Percentiles rank a stretch among this genome's conserved stretches.
These are phyloP conservation scores for Cornus kousa DNA, from an alignment of 148 eudicot species.

Conservation along the genomic window DNA sequence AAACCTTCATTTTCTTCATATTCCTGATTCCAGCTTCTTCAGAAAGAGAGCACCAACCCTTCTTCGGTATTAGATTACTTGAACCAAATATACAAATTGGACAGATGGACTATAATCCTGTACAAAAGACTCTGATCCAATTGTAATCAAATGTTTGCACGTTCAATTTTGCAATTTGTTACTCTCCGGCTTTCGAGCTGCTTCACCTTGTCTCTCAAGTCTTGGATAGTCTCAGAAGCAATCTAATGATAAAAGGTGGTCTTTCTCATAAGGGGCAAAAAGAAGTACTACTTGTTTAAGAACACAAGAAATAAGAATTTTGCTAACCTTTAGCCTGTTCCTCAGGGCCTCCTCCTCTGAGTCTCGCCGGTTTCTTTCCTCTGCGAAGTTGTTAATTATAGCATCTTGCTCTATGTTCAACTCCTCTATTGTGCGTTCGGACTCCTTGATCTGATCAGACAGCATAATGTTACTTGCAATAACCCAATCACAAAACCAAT, in stretches of 20 bases:
- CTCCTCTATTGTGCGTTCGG: slow-evolving; percentile 23
- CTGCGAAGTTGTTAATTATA: slow-evolving; percentile 41
- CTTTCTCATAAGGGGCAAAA: not conserved
- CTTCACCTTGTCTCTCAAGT: slow-evolving; percentile 38
- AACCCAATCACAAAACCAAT: not conserved
- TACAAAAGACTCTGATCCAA: not conserved
- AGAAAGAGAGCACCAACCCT: too few species aligned
- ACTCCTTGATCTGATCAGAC: slow-evolving; percentile 38
- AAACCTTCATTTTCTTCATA: too few species aligned
- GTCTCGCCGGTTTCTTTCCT: slow-evolving; percentile 54
- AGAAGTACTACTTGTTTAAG: not conserved
- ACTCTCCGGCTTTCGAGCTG: slow-evolving; percentile 18
- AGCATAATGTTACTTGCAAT: not conserved
- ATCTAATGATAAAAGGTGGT: slow-evolving; percentile 25
- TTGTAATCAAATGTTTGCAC: not conserved
- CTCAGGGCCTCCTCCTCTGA: slow-evolving; percentile 47
- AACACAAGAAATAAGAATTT: not conserved
- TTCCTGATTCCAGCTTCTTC: too few species aligned
- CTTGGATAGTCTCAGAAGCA: slow-evolving; percentile 40
- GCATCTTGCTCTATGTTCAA: slow-evolving; percentile 46
- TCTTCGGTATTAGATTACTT: too few species aligned
- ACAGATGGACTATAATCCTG: not conserved
- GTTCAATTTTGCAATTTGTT: slow-evolving; percentile 19
- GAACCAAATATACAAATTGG: too few species aligned
- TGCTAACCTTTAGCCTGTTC: slow-evolving; percentile 33